Conservation (phyloP, 208 protist species). For the Acanthamoeba healyi region DNA sequence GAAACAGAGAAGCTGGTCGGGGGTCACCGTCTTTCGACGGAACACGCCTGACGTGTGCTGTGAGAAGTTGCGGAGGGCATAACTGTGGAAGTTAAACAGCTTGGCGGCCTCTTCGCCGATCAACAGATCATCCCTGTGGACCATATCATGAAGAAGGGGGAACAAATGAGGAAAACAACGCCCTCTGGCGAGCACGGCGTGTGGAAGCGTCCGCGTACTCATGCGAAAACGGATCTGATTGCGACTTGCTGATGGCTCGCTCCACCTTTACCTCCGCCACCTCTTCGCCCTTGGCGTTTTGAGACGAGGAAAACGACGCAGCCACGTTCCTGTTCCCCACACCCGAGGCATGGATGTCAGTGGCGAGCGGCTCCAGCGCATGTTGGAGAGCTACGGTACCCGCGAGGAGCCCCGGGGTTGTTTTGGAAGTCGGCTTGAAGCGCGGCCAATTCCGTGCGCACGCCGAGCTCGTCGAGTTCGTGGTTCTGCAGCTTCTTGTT, state of each 20-base stretch:
- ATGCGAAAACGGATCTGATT: background rate
- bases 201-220: background rate
- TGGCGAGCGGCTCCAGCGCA: no score
- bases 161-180: background rate
- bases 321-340: no score
- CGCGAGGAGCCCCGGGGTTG: no score
- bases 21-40: background rate
- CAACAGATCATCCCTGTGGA: background rate
- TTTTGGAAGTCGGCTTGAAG: background rate
- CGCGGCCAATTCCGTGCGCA: background rate
- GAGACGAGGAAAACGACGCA: no score
- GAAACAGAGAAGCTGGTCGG: slow-evolving; percentile 1
- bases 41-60: background rate
- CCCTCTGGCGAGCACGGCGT: no score
- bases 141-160: background rate
- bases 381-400: no score
- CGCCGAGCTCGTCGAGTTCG: background rate
- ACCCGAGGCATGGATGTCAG: no score
- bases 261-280: background rate
- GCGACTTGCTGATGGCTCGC: background rate
- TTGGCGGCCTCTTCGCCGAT: background rate
- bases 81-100: slow-evolving; percentile 22
- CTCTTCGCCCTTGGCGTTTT: background rate
- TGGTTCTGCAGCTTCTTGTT: background rate
- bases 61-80: background rate